A percentile compares a stretch with the other conserved stretches of the same genome.
Evolutionary conservation across 169 alveolate species (phyloP).

Genomic region (Cardiosporidium cionae): DNA sequence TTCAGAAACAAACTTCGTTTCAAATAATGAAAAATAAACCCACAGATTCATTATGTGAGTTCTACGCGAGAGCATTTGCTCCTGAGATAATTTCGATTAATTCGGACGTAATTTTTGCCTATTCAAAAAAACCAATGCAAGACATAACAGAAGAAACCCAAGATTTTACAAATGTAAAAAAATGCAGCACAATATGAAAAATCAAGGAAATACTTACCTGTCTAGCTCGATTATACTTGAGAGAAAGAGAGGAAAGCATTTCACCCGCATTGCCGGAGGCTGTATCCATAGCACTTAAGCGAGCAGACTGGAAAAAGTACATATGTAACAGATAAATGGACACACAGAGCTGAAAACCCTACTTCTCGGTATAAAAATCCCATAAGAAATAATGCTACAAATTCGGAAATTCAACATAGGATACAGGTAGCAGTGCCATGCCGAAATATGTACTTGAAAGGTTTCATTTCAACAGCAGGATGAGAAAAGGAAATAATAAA

Average conservation of each 20-base stretch:
- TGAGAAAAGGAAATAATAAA: not conserved
- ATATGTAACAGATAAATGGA: not conserved
- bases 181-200: not conserved
- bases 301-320: constrained; percentile 50
- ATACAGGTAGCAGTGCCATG: not conserved
- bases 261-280: constrained; percentile 77
- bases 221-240: constrained; percentile 65
- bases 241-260: constrained; percentile 59
- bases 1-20: too few species aligned
- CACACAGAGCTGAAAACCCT: not conserved
- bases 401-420: not conserved
- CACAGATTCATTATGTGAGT: too few species aligned
- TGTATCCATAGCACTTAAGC: constrained; percentile 79
- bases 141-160: constrained; percentile 45
- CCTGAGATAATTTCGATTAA: constrained; percentile 88
- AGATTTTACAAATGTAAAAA: too few species aligned
- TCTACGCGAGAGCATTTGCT: constrained; percentile 75
- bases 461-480: not conserved
- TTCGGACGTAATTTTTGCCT: constrained; percentile 86
- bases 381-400: not conserved
- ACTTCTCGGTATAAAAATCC: too few species aligned
- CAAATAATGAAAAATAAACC: too few species aligned
- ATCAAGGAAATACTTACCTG: constrained; percentile 23
- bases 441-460: not conserved
- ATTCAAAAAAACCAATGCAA: constrained; percentile 36